A percentile compares a stretch with the other conserved stretches of the same genome.
Conservation (phyloP, 176 grass and related monocot species). For the Hordeum marinum region DNA sequence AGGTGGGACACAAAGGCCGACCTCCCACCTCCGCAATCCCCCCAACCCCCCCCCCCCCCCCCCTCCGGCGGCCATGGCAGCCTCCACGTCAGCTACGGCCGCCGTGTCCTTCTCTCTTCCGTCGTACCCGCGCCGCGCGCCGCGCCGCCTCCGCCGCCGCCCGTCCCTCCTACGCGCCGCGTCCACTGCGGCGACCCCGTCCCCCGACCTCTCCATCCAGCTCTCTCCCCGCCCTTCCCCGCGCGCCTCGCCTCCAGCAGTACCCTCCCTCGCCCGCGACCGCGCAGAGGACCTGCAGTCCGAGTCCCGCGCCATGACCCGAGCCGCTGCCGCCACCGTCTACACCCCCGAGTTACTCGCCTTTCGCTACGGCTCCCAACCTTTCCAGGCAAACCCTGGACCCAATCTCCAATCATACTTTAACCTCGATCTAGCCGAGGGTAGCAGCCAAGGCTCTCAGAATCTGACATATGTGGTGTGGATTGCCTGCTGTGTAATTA, state of each 20-base stretch:
- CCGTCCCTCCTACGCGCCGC: conserved; percentile 30
- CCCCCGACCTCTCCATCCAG: conserved; percentile 51
- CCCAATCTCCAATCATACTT: not conserved
- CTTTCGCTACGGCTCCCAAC: conserved; percentile 66
- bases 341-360: conserved; percentile 76
- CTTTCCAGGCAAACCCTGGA: conserved; percentile 43
- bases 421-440: not conserved
- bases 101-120: conserved; percentile 14
- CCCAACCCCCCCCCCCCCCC: not conserved
- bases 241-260: conserved; percentile 2
- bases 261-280: conserved; percentile 25
- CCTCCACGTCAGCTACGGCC: conserved; percentile 4
- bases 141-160: not conserved
- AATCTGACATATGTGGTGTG: conserved; percentile 1
- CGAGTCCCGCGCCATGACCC: conserved; percentile 73
- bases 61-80: conserved; percentile 12
- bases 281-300: conserved; percentile 79
- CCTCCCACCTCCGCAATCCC: not conserved
- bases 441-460: not conserved
- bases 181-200: conserved; percentile 46
- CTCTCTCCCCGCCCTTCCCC: conserved; percentile 23
- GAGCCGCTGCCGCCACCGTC: conserved; percentile 64
- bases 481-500: conserved; percentile 26
- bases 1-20: not conserved
- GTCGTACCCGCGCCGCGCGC: no score